Evolutionary conservation across 2,329 filamentous ascomycete genomes (phyloP).

Genomic region (Hyphodiscus sp.): DNA sequence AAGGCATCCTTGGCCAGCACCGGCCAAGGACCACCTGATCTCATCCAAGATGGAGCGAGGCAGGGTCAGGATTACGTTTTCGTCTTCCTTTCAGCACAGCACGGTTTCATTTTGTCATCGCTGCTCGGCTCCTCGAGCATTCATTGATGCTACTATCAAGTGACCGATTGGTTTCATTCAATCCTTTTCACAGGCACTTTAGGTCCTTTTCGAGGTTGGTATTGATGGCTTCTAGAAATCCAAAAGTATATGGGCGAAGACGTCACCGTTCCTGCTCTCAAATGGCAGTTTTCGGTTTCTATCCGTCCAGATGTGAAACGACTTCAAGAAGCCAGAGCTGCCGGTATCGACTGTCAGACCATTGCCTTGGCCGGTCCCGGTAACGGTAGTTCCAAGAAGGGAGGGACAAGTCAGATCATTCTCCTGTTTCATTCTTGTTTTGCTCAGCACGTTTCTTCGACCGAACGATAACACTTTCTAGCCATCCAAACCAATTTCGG

Average conservation of each 20-base stretch:
- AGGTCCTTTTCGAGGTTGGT: not conserved
- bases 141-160: no score
- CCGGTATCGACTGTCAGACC: conserved; percentile 27
- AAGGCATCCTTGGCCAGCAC: not conserved
- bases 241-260: conserved; percentile 32
- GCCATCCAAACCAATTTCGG: no score
- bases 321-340: conserved; percentile 26
- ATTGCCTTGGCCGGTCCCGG: not conserved
- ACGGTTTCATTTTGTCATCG: not conserved
- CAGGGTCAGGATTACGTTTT: not conserved
- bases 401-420: conserved; percentile 1
- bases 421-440: not conserved
- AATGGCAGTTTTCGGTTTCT: conserved; percentile 21
- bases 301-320: conserved; percentile 32
- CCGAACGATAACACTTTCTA: no score
- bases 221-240: conserved; percentile 8
- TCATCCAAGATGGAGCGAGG: not conserved
- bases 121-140: not conserved
- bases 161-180: not conserved
- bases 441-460: not conserved
- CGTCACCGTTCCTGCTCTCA: conserved; percentile 41
- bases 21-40: not conserved
- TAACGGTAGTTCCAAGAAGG: not conserved
- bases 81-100: not conserved
- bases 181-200: no score